Conservation (phyloP, 345 rosid species). For the Raphanus sativus region DNA sequence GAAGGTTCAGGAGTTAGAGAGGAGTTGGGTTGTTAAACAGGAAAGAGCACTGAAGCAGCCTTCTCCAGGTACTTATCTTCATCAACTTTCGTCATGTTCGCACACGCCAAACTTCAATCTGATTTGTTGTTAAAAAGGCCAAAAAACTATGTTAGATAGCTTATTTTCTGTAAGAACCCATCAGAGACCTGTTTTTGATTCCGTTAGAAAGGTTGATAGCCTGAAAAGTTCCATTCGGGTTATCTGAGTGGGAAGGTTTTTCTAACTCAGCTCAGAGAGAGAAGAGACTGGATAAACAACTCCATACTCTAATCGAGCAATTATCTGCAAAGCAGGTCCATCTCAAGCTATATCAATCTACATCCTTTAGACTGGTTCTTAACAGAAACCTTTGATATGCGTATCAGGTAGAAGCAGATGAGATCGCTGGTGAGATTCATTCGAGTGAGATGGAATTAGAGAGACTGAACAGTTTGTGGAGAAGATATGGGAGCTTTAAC, state of each 20-base stretch:
- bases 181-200: too few relatives aligned
- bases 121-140: not conserved
- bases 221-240: too few relatives aligned
- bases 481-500: too few relatives aligned
- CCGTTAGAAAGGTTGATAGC: too few relatives aligned
- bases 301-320: constrained; percentile 86
- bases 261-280: too few relatives aligned
- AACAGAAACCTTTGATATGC: too few relatives aligned
- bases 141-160: not conserved
- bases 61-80: constrained; percentile 18
- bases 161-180: not conserved
- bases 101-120: not conserved
- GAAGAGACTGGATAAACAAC: constrained; percentile 29
- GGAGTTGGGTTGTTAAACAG: constrained; percentile 67
- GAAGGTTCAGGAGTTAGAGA: constrained; percentile 68
- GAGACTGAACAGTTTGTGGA: too few relatives aligned
- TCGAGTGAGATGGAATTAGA: too few relatives aligned
- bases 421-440: too few relatives aligned
- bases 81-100: constrained; percentile 3
- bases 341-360: constrained; percentile 1
- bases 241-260: too few relatives aligned
- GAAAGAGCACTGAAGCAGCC: constrained; percentile 70
- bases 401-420: too few relatives aligned
- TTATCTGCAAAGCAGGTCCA: constrained; percentile 80
- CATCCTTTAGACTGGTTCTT: not conserved